Base-by-base conservation (phyloP, 352 stramenopile species). In the Phytophthora hibernalis region DNA sequence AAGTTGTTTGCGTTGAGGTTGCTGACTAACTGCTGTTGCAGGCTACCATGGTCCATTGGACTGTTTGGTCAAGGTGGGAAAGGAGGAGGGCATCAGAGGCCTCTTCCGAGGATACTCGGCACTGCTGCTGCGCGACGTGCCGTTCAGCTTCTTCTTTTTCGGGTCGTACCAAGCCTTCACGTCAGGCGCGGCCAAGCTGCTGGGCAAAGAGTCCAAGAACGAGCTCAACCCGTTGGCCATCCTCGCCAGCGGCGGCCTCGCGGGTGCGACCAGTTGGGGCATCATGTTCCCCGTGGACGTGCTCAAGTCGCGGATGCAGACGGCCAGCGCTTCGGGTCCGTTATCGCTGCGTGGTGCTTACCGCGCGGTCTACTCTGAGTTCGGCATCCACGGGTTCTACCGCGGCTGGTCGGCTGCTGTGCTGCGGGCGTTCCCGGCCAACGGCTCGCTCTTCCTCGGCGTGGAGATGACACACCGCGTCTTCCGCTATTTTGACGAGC, bases 71-170 rank as follows among this genome's bases (percentile, higher is more conserved):
- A 89, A 92, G 54, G 80, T 96, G 16, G 69, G 76, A 11, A 79
- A 79, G 26, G 68, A 84, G 37, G 78, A 93, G 37, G 90, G 88
- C 30, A 54, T 91, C 16, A 60, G 42, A 3, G 90, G 87, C 0
- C 74, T 96, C 21, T 95, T 92, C 53, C 74, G 83, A 49, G 90
- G 90, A n/a, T 91, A 96, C 65, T 88, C 81, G 37, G 84, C 90
- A 12, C 50, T 96, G 70, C 71, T 97, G 44, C 70, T 94, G 63
- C 89, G 90, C 20, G 90, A 97, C 60, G 86, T 97, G 24, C 90
- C 90, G 22, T 97, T 97, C 74, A 96, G 92, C 68, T 96, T 96
- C 61, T 92, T 91, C 68, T 97, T 97, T 74, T 97, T 97, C 45
- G 89, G 89, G 47, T 77, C 76, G 42, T 97, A 96, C 66, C 77